A percentile compares a stretch with the other conserved stretches of the same genome.
These are phyloP conservation scores for Vitis labrusca DNA, from an alignment of 164 flowering plant species.

Conservation along the genomic window DNA sequence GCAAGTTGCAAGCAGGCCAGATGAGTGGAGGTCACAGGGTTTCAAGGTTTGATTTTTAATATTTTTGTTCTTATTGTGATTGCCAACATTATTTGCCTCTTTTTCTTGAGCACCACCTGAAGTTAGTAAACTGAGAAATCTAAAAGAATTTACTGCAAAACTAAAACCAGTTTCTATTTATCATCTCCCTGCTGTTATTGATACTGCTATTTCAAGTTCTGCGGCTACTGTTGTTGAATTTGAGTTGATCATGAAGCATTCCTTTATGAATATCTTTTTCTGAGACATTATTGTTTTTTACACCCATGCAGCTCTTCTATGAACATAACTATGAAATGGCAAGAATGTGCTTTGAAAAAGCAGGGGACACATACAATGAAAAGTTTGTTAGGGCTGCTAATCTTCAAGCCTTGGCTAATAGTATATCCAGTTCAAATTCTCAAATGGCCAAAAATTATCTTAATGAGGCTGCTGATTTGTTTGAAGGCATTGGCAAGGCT, in stretches of 20 bases:
- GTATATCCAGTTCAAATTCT: neutral
- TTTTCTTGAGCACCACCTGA: neutral
- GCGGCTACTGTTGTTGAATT: too few species aligned
- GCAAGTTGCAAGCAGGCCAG: constrained; percentile 10
- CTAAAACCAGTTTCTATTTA: too few species aligned
- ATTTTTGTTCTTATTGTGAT: neutral
- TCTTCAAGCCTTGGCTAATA: neutral
- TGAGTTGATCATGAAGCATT: too few species aligned
- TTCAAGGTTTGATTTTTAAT: constrained; percentile 9
- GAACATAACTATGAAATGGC: constrained; percentile 10
- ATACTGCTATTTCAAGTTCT: too few species aligned
- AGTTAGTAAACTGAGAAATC: too few species aligned
- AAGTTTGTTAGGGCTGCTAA: neutral
- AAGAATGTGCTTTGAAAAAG: constrained; percentile 11
- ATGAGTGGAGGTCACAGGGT: constrained; percentile 15
- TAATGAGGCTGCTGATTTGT: neutral
- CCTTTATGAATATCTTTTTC: neutral
- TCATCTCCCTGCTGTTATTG: too few species aligned
- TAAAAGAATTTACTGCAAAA: too few species aligned
- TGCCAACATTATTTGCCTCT: neutral
- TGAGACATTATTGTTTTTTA: too few species aligned
- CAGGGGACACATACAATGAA: neutral
- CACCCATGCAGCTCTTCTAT: neutral
- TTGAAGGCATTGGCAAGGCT: neutral
- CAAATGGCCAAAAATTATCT: neutral